phyloP scores from a whole-genome alignment of 1,139 yeast genomes.

The Suhomyces chickasaworum region DNA sequence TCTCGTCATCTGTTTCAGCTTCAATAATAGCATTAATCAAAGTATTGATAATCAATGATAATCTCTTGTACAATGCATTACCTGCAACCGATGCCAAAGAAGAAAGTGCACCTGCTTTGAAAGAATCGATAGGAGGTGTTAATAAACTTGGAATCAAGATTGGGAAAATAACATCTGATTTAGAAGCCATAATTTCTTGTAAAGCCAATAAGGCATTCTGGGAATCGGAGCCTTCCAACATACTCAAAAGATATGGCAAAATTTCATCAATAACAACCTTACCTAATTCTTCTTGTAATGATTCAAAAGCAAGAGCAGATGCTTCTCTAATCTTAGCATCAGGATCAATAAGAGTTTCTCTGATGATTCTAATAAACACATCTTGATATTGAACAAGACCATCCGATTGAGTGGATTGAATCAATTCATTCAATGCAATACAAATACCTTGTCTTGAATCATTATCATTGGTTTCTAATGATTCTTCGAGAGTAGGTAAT shows the following conservation, averaged over 20 bases:
- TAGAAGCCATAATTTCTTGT: conserved; percentile 89
- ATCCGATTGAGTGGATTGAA: conserved; percentile 69
- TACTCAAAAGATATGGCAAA: conserved; percentile 76
- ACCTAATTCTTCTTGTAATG: conserved; percentile 79
- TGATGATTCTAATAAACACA: conserved; percentile 70
- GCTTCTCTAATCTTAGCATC: conserved; percentile 79
- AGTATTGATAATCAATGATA: conserved; percentile 70
- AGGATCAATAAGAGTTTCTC: conserved; percentile 76
- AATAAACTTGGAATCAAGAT: conserved; percentile 84
- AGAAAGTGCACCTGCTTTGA: conserved; percentile 85
- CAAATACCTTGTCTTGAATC: conserved; percentile 96
- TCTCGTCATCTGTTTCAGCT: conserved; percentile 37
- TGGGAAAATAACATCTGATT: conserved; percentile 92
- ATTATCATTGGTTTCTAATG: conserved; percentile 62
- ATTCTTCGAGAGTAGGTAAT: conserved; percentile 78
- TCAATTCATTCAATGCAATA: conserved; percentile 85
- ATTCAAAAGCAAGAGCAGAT: conserved; percentile 90
- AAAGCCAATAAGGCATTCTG: conserved; percentile 85
- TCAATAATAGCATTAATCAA: conserved; percentile 62
- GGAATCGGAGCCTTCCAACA: conserved; percentile 67
- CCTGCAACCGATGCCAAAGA: conserved; percentile 93
- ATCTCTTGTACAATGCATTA: conserved; percentile 70
- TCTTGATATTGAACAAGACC: conserved; percentile 67
- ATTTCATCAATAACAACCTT: conserved; percentile 85
- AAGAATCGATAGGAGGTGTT: conserved; percentile 76